These are phyloP conservation scores for Perkinsus olseni DNA, from an alignment of 169 alveolate species.

Conservation along the genomic window DNA sequence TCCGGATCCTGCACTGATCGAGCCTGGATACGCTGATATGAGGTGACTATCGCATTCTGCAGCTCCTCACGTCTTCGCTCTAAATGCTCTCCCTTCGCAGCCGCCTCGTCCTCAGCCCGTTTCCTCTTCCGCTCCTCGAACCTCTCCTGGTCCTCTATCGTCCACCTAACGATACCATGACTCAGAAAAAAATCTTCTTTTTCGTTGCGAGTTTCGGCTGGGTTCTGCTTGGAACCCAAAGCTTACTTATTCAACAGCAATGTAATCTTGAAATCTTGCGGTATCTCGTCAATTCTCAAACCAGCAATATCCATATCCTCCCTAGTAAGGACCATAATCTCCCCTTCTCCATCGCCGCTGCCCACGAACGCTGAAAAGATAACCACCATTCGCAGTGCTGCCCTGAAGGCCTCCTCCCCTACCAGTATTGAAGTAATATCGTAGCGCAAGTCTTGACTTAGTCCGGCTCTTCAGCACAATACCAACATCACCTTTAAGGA, in stretches of 20 bases:
- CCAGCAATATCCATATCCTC: background rate
- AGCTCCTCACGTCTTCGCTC: background rate
- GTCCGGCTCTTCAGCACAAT: background rate
- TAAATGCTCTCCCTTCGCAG: background rate
- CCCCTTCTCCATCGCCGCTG: background rate
- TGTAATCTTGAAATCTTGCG: background rate
- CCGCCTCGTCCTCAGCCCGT: background rate
- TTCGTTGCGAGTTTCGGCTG: too few relatives aligned
- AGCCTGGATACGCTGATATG: too few relatives aligned
- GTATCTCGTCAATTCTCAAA: background rate
- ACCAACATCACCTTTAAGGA: background rate
- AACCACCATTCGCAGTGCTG: background rate
- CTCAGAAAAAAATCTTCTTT: too few relatives aligned
- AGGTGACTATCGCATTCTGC: too few relatives aligned
- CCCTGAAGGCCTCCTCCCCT: too few relatives aligned
- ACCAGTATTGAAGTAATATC: background rate
- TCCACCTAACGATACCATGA: background rate
- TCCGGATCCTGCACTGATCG: too few relatives aligned
- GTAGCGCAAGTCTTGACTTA: background rate
- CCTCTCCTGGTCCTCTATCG: background rate
- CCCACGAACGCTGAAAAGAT: background rate
- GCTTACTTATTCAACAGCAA: background rate
- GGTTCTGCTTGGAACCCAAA: too few relatives aligned
- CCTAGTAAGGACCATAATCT: background rate
- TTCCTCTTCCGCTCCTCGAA: background rate